A percentile compares a stretch with the other conserved stretches of the same genome.
Evolutionary conservation across 129 eudicot species (phyloP).

Genomic region (Centella asiatica): DNA sequence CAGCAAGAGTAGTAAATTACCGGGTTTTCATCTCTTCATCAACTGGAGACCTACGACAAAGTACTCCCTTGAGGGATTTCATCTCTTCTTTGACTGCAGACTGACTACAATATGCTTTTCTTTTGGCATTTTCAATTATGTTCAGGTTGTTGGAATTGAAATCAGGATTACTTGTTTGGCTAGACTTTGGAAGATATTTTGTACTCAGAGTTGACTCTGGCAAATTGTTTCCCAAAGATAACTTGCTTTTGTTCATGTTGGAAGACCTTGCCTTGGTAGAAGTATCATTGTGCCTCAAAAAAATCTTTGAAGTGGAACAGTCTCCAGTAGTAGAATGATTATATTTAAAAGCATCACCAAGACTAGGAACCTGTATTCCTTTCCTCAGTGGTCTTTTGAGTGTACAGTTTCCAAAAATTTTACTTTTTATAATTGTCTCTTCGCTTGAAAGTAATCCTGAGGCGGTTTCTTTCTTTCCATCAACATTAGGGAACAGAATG

Average conservation of each 20-base stretch:
- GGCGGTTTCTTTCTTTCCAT: conserved; percentile 17
- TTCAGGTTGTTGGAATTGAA: background rate
- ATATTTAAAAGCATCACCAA: background rate
- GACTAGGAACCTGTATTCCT: conserved; percentile 23
- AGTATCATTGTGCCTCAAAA: conserved; percentile 3
- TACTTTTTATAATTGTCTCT: conserved; percentile 26
- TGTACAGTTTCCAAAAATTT: conserved; percentile 24
- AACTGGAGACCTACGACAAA: conserved; percentile 13
- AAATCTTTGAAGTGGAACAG: background rate
- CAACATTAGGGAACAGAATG: conserved; percentile 42
- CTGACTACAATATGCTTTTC: conserved; percentile 13
- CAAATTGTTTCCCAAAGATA: conserved; percentile 13
- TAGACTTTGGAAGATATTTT: conserved; percentile 1
- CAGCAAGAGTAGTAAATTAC: conserved; percentile 22
- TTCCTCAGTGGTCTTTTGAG: conserved; percentile 3
- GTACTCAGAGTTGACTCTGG: background rate
- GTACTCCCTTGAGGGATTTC: conserved; percentile 30
- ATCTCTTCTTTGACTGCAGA: conserved; percentile 26
- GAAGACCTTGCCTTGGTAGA: conserved; percentile 22
- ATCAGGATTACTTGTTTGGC: background rate
- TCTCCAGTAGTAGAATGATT: conserved; percentile 10
- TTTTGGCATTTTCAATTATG: conserved; percentile 18
- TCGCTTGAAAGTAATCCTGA: conserved; percentile 16
- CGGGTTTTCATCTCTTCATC: conserved; percentile 37
- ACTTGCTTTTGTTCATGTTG: conserved; percentile 13